phyloP scores from a whole-genome alignment of 495 filamentous ascomycete species.

The Penicillium verhagenii region DNA sequence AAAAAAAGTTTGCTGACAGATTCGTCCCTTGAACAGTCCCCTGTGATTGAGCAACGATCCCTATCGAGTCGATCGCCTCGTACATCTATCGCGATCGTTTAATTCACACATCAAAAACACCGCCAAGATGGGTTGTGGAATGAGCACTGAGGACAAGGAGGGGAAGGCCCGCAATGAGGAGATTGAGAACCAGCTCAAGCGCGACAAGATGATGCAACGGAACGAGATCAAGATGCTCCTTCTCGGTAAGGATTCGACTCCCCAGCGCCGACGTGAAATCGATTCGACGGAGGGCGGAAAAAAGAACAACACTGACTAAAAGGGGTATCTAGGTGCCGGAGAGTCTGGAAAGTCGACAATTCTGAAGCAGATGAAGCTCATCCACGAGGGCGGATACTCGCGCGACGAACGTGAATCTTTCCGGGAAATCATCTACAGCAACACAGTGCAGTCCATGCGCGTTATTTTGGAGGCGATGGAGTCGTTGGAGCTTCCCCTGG shows the following conservation, averaged over 20 bases:
- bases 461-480: constrained; percentile 97
- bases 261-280: neutral
- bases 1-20: constrained; percentile 11
- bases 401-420: constrained; percentile 58
- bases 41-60: constrained; percentile 11
- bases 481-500: constrained; percentile 82
- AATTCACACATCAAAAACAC: constrained; percentile 17
- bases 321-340: constrained; percentile 77
- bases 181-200: constrained; percentile 97
- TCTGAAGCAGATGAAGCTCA: constrained; percentile 94
- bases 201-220: constrained; percentile 91
- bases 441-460: constrained; percentile 94
- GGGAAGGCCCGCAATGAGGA: constrained; percentile 98
- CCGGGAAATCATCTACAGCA: constrained; percentile 98
- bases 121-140: constrained; percentile 96
- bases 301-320: neutral
- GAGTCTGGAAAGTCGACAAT: constrained; percentile 99
- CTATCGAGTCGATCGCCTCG: constrained; percentile 21
- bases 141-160: constrained; percentile 99
- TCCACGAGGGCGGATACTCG: constrained; percentile 57
- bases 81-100: constrained; percentile 19
- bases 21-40: constrained; percentile 10
- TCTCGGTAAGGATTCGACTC: constrained; percentile 66
- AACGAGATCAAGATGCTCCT: constrained; percentile 99
- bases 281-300: too few relatives aligned